Percentiles rank a stretch among this genome's conserved stretches.
Conservation (phyloP, 2,329 filamentous ascomycete species). For the Akanthomyces dipterigenus region DNA sequence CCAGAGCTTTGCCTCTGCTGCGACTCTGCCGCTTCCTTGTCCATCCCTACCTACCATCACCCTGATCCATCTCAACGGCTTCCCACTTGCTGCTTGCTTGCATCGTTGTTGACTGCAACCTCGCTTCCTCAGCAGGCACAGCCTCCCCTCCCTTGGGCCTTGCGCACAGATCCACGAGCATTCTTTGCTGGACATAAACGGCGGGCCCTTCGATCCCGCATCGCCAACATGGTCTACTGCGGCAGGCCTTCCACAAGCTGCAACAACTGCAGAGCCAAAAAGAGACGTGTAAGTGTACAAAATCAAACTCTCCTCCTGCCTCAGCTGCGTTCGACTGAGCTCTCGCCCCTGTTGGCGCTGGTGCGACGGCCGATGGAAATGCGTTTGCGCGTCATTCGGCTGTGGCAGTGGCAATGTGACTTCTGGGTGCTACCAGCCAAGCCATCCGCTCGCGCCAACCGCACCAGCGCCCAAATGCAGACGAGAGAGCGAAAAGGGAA, state of each 20-base stretch:
- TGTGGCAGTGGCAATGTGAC: not conserved
- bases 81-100: conserved; percentile 7
- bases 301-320: not conserved
- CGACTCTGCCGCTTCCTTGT: not conserved
- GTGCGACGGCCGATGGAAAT: not conserved
- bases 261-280: conserved; percentile 12
- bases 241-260: conserved; percentile 13
- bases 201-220: not conserved
- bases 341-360: not conserved
- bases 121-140: not conserved
- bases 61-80: not conserved
- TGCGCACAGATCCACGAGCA: conserved; percentile 2
- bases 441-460: not conserved
- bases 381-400: not conserved
- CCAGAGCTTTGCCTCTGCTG: not conserved
- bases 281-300: conserved; percentile 10
- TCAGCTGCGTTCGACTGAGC: not conserved
- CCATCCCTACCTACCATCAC: not conserved
- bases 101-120: not conserved
- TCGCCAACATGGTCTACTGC: conserved; percentile 11
- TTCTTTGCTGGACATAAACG: not conserved
- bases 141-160: not conserved
- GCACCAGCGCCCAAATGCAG: not conserved
- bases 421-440: not conserved
- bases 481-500: not conserved